These are phyloP conservation scores for Verticillium zaregamsianum DNA, from an alignment of 2,329 filamentous ascomycete genomes.

Conservation along the genomic window DNA sequence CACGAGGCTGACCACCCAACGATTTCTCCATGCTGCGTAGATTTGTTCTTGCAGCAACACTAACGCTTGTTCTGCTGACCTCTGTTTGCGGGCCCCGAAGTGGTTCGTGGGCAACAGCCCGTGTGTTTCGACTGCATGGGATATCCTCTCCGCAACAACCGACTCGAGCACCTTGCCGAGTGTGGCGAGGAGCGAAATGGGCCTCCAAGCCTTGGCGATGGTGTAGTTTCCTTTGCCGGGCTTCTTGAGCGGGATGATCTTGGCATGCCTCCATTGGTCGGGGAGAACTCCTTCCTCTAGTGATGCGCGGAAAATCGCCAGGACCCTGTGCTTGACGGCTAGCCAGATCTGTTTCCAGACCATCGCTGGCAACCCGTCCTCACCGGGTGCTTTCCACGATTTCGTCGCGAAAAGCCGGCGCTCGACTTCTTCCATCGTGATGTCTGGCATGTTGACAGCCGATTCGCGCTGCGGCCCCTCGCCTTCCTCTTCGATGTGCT, in stretches of 20 bases:
- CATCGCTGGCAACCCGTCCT: conserved; percentile 13
- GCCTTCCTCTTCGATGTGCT: conserved; percentile 15
- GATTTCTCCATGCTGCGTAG: conserved; percentile 1
- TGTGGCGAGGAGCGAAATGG: conserved; percentile 21
- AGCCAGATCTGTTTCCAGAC: conserved; percentile 16
- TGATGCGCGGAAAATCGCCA: conserved; percentile 13
- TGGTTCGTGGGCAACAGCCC: conserved; percentile 4
- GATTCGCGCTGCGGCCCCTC: conserved; percentile 9
- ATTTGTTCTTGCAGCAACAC: conserved; percentile 2
- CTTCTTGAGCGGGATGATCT: conserved; percentile 25
- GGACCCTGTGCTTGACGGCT: conserved; percentile 8
- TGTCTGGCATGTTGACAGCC: conserved; percentile 6
- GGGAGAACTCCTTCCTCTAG: conserved; percentile 3
- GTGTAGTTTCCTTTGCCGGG: conserved; percentile 19
- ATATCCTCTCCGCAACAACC: conserved; percentile 2
- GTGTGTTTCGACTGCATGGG: not conserved
- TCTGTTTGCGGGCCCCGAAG: conserved; percentile 4
- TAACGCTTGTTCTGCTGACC: conserved; percentile 4
- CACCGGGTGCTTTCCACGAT: conserved; percentile 16
- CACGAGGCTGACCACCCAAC: conserved; percentile 25
- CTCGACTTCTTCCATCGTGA: conserved; percentile 17
- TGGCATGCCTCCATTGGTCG: conserved; percentile 8
- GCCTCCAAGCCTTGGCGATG: conserved; percentile 19
- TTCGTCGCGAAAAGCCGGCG: conserved; percentile 13
- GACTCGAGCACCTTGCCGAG: conserved; percentile 17